Conservation (phyloP, 148 eudicot species). For the Mesembryanthemum crystallinum region DNA sequence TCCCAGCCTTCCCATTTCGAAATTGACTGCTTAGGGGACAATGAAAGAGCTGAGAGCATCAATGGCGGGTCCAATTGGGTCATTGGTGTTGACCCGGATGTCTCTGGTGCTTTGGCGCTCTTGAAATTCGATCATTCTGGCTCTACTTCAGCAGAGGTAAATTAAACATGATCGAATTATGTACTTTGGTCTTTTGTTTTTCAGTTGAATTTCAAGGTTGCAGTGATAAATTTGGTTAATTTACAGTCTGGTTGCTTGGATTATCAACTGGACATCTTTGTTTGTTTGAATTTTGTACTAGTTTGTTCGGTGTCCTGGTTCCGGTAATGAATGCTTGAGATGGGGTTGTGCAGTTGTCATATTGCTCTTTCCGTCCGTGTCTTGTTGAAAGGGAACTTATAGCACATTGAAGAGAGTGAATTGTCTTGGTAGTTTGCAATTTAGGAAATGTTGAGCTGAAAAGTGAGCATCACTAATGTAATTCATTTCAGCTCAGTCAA, state of each 20-base stretch:
- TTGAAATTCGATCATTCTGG: slow-evolving; percentile 44
- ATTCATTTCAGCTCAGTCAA: neutral
- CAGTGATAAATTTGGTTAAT: neutral
- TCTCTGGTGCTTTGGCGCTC: slow-evolving; percentile 76
- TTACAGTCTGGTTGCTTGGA: neutral
- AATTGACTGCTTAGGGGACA: neutral
- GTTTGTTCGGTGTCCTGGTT: neutral
- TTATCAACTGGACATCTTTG: neutral
- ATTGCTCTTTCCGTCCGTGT: neutral
- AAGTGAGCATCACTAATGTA: neutral
- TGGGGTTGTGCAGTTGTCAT: neutral
- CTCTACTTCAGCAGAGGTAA: slow-evolving; percentile 51
- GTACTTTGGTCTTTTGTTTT: neutral
- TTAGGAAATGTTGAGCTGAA: neutral
- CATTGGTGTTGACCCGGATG: slow-evolving; percentile 90
- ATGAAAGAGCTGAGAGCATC: neutral
- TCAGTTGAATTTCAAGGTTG: neutral
- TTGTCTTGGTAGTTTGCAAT: neutral
- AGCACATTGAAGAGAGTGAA: neutral
- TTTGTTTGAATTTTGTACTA: neutral
- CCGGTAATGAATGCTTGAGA: neutral
- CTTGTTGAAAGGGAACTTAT: neutral
- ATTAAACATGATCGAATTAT: neutral
- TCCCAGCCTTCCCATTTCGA: slow-evolving; percentile 34
- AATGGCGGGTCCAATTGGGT: slow-evolving; percentile 46